Base-by-base conservation (phyloP, 768 basidiomycete genomes). In the Boletus vermiculosoides region DNA sequence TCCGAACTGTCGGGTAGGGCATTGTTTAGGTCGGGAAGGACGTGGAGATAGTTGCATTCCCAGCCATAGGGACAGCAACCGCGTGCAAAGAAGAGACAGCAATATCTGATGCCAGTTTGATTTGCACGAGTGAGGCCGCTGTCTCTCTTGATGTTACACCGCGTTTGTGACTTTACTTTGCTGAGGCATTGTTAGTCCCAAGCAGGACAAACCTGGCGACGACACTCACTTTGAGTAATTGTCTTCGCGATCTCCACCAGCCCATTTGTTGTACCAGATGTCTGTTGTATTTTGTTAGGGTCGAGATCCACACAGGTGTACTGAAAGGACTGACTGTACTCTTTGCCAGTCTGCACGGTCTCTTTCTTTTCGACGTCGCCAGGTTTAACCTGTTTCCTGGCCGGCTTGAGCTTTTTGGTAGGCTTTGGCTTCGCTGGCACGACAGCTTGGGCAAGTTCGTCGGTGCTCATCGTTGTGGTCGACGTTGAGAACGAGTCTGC, bases 251-350 rank as follows among this genome's bases (percentile, higher is more conserved):
- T 99, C 97, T 54, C 96, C 97, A 52, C 97, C 97, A n/a, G 97
- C 97, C 96, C 96, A 98, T 76, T 97, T 96, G 74, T 98, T 94
- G 71, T 96, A 98, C 96, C 97, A 99, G 50, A 96, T 90, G 74
- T 99, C 91, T 90, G 57, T 61, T 34, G 52, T 63, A 49, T 31
- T 5, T 18, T 23, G 45, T 63, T 34, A 67, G 59, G 37, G 9
- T 45, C 50, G 10, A 16, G 33, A n/a, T 45, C 45, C 22, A 52
- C 37, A 30, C 31, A 10, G 36, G 4, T 1, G 15, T 4, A n/a
- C 5, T 23, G 37, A 30, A 55, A 36, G 22, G 52, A 83, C 89
- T 65, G 64, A 95, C 94, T 98, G 76, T 96, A 97, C 71, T 97
- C 94, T 72, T 96, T 96, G 48, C 94, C 94, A 0, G 93, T 92